Percentiles rank a stretch among this genome's conserved stretches.
phyloP scores from a whole-genome alignment of 139 green algal genomes.

The Micromonas commoda region DNA sequence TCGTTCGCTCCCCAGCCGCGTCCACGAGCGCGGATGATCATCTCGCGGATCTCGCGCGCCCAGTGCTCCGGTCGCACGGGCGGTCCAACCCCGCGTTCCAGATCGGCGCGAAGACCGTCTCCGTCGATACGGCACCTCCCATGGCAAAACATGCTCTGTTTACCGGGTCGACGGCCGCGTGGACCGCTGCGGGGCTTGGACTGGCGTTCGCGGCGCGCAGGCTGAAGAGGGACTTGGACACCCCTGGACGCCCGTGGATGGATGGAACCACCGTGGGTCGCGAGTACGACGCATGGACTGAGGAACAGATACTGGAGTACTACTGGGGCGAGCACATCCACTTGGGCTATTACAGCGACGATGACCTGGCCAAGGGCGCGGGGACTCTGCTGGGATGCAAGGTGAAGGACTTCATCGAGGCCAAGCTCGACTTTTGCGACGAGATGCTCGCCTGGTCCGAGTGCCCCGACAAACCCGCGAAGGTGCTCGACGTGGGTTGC shows the following conservation, averaged over 20 bases:
- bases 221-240: not conserved
- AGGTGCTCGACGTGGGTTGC: conserved; percentile 85
- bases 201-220: not conserved
- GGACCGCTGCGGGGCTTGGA: not conserved
- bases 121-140: too few species aligned
- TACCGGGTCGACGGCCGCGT: too few species aligned
- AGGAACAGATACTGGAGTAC: conserved; percentile 72
- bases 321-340: conserved; percentile 97
- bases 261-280: conserved; percentile 55
- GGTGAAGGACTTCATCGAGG: conserved; percentile 41
- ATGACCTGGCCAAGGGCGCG: conserved; percentile 27
- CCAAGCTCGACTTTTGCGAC: conserved; percentile 90
- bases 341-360: conserved; percentile 83
- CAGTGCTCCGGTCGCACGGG: not conserved
- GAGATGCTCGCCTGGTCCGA: conserved; percentile 67
- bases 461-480: not conserved
- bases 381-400: conserved; percentile 15
- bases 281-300: conserved; percentile 88
- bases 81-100: not conserved
- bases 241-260: not conserved
- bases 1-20: not conserved
- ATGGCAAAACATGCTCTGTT: too few species aligned
- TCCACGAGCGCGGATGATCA: not conserved
- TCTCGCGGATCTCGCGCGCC: not conserved
- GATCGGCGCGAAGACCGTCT: too few species aligned